Percentiles rank a stretch among this genome's conserved stretches.
phyloP scores from a whole-genome alignment of 208 protist species.

The Leptomonas pyrrhocoris region DNA sequence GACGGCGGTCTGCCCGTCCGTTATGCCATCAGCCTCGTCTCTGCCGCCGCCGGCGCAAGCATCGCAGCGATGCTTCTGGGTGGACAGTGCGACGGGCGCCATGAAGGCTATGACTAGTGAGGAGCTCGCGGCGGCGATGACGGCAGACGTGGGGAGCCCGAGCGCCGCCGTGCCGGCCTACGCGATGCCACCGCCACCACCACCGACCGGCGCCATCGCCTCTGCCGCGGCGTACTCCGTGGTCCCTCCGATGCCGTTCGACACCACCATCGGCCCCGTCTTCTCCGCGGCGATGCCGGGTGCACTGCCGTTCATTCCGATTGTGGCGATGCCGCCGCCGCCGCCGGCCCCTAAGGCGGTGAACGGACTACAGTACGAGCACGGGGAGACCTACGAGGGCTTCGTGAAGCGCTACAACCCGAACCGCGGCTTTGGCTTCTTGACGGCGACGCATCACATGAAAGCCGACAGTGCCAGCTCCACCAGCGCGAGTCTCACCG shows the following conservation, averaged over 20 bases:
- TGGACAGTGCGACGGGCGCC: neutral
- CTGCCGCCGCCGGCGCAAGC: neutral
- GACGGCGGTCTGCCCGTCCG: neutral
- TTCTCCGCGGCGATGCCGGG: conserved; percentile 11
- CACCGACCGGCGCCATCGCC: too few relatives aligned
- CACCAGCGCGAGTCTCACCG: neutral
- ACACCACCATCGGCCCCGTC: neutral
- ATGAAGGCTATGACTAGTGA: conserved; percentile 5
- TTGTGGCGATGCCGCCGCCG: conserved; percentile 6
- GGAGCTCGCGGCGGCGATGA: conserved; percentile 1
- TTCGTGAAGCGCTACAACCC: conserved; percentile 74
- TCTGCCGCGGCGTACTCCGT: too few relatives aligned
- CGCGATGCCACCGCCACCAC: conserved; percentile 1
- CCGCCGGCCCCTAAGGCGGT: neutral
- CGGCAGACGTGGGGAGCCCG: neutral
- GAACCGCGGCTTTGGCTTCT: conserved; percentile 62
- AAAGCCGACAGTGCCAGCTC: neutral
- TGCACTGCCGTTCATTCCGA: neutral
- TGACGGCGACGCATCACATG: conserved; percentile 51
- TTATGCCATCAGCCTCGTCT: neutral
- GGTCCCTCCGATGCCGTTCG: conserved; percentile 1
- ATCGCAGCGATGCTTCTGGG: conserved; percentile 17
- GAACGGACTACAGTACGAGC: conserved; percentile 53
- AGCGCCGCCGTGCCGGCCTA: conserved; percentile 1
- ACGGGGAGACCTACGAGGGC: conserved; percentile 69